phyloP scores from a whole-genome alignment of 495 filamentous ascomycete species.

The Aspergillus biplanus region DNA sequence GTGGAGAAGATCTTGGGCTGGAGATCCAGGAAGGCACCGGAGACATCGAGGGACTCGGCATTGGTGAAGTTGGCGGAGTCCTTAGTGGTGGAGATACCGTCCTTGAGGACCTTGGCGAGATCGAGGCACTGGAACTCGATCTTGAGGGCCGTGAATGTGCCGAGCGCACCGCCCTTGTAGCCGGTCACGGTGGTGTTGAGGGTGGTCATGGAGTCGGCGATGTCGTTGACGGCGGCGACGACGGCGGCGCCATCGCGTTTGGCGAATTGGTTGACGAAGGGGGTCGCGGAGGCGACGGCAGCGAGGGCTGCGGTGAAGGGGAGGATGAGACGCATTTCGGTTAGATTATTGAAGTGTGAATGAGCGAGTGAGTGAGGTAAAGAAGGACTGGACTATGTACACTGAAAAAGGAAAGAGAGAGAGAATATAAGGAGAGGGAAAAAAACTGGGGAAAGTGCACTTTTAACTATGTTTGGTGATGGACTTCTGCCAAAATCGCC shows the following conservation, averaged over 20 bases:
- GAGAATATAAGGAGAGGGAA: background rate
- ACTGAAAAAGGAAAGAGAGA: background rate
- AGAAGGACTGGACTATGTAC: too few species aligned
- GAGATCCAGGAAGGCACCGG: conserved; percentile 23
- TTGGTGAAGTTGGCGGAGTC: conserved; percentile 27
- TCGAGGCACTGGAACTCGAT: conserved; percentile 24
- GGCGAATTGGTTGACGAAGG: conserved; percentile 8
- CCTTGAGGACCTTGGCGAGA: conserved; percentile 18
- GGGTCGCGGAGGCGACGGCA: conserved; percentile 12
- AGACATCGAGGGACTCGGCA: conserved; percentile 23
- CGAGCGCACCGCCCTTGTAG: conserved; percentile 27
- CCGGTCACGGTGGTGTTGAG: conserved; percentile 29
- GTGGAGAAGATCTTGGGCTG: conserved; percentile 27
- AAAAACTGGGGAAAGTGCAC: background rate
- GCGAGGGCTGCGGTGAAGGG: conserved; percentile 14
- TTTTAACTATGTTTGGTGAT: background rate
- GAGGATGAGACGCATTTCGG: conserved; percentile 17
- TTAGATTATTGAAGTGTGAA: background rate
- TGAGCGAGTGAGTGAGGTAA: background rate
- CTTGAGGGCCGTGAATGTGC: conserved; percentile 24
- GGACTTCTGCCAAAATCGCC: background rate
- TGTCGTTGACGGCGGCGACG: conserved; percentile 20
- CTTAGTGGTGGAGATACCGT: conserved; percentile 21
- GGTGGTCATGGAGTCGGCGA: conserved; percentile 22
- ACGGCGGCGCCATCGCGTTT: conserved; percentile 29